A percentile compares a stretch with the other conserved stretches of the same genome.
Evolutionary conservation across 176 grass and related monocot genomes (phyloP).

Genomic region (Miscanthus lutarioriparius): DNA sequence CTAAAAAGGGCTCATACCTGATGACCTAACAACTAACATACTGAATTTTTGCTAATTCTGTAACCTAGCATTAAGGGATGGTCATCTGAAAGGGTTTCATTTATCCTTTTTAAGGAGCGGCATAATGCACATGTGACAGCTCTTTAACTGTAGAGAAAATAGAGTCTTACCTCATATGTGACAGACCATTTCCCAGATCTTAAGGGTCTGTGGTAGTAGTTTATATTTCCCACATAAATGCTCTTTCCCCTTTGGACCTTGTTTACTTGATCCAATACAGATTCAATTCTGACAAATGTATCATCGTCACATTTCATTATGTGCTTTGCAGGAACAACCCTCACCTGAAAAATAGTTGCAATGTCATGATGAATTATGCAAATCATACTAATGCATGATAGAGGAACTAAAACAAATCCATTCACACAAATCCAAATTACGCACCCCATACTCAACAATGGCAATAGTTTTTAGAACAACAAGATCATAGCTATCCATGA

Average conservation of each 20-base stretch:
- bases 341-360: constrained; percentile 47
- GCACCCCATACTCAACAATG: constrained; percentile 45
- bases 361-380: constrained; percentile 15
- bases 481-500: constrained; percentile 57
- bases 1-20: neutral
- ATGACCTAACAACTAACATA: neutral
- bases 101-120: neutral
- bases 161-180: constrained; percentile 72
- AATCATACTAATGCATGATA: neutral
- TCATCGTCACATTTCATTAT: constrained; percentile 94
- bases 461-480: constrained; percentile 59
- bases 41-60: neutral
- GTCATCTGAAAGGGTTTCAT: neutral
- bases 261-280: constrained; percentile 65
- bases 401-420: neutral
- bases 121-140: neutral
- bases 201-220: constrained; percentile 82
- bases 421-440: neutral
- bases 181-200: constrained; percentile 89
- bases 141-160: constrained; percentile 11
- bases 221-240: constrained; percentile 84
- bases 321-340: constrained; percentile 64
- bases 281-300: constrained; percentile 73
- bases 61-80: constrained; percentile 6
- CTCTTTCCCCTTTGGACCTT: constrained; percentile 57